Evolutionary conservation across 371 early-diverging fungal species (phyloP), one percentile per base, ranked within the genome.

Genomic region (Mucor circinelloides): DNA sequence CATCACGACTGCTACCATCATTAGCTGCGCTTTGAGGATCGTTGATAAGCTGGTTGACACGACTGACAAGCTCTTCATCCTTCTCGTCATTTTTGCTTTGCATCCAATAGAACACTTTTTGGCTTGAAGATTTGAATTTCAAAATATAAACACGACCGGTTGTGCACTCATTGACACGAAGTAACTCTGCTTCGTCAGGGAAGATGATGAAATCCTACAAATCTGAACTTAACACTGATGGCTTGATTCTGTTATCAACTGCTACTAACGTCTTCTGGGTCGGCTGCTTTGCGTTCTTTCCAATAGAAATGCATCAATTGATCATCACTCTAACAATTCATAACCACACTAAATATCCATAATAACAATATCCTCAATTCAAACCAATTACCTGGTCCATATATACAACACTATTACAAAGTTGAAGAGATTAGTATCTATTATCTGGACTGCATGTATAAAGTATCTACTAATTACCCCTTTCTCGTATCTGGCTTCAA

Each of bases 41-140:
- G 64, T 86, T 87, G 64, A 91, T 87, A 60, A 88, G 74, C 36
- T 76, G 71, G 66, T 90, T 90, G 27, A 89, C 84, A 46, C 80
- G 76, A 6, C 64, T 71, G 59, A 82, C 75, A 25, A 84, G 57
- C 61, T 85, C 87, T 34, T 78, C 81, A 63, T 90, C 90, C 65
- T 83, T 79, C 17, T 83, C 84, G 27, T 77, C 81, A 56, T 85
- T 83, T 34, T 84, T 78, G 60, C 85, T 89, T 70, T 94, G 94
- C 83, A 93, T 88, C 94, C 94, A 94, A 65, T 91, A 93, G 75
- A 94, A 94, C 48, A 85, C 73, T 40, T 89, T 86, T 72, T 89
- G 87, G 64, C 81, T 78, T 3, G 93, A 91, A 0, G 93, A 89
- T 74, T 87, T 87, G 78, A 91, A 94, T 71, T 88, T 86, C 34